Percentiles rank a stretch among this genome's conserved stretches.
These are phyloP conservation scores for Fusarium nelsonii DNA, from an alignment of 2,329 filamentous ascomycete genomes.

Conservation along the genomic window DNA sequence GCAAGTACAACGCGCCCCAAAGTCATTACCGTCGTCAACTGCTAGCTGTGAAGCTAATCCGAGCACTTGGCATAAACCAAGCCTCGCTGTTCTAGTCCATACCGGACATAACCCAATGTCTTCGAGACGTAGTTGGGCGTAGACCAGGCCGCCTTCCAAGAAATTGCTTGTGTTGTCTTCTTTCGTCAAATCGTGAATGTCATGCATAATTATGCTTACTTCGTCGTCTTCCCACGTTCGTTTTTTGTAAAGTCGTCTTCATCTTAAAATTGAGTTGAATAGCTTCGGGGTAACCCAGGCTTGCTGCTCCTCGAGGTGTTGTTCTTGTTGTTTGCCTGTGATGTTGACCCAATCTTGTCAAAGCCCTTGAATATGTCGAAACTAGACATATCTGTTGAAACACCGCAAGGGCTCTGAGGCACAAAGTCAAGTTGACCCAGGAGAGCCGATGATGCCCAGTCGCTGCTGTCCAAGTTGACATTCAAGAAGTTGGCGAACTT, in stretches of 20 bases:
- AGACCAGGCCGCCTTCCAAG: conserved; percentile 32
- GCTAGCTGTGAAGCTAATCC: conserved; percentile 49
- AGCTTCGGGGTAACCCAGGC: conserved; percentile 50
- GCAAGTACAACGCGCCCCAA: conserved; percentile 39
- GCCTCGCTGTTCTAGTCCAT: conserved; percentile 46
- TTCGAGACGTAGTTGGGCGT: conserved; percentile 25
- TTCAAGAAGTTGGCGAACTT: conserved; percentile 58
- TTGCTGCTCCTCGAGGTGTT: conserved; percentile 47
- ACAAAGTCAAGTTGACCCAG: conserved; percentile 58
- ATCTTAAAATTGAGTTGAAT: conserved; percentile 50
- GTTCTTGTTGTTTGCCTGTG: conserved; percentile 43
- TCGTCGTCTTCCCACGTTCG: conserved; percentile 32
- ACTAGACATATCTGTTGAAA: conserved; percentile 65
- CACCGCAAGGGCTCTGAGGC: conserved; percentile 62
- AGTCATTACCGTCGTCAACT: conserved; percentile 51
- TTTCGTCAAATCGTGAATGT: conserved; percentile 49
- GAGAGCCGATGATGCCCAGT: conserved; percentile 51
- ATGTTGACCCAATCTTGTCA: conserved; percentile 74
- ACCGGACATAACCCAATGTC: conserved; percentile 31
- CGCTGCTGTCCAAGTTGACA: conserved; percentile 53
- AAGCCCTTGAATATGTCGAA: conserved; percentile 82
- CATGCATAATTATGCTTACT: conserved; percentile 44
- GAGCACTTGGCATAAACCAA: conserved; percentile 31
- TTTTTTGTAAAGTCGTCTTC: conserved; percentile 12
- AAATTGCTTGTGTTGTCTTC: conserved; percentile 34